phyloP scores from a whole-genome alignment of 176 grass and related monocot genomes.

The Otatea glauca region DNA sequence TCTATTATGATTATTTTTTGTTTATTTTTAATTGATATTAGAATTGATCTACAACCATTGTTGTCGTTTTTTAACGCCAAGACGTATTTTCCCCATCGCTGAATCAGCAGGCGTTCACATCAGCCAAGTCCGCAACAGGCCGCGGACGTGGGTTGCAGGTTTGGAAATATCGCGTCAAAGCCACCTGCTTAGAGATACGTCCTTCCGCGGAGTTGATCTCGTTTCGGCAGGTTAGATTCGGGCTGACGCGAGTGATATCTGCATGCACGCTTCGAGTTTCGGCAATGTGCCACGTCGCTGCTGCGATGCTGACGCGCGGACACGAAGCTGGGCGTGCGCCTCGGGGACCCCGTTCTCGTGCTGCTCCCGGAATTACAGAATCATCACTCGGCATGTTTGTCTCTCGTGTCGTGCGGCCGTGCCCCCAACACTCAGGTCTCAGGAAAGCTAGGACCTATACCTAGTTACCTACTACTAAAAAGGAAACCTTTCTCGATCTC shows the following conservation, averaged over 20 bases:
- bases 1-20: no score
- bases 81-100: not conserved
- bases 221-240: constrained; percentile 30
- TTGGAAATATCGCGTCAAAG: constrained; percentile 30
- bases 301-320: not conserved
- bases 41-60: no score
- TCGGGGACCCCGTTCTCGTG: not conserved
- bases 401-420: not conserved
- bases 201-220: not conserved
- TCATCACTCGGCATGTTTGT: no score
- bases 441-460: not conserved
- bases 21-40: no score
- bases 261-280: not conserved
- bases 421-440: not conserved
- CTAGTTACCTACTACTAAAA: not conserved
- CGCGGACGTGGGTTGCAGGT: not conserved
- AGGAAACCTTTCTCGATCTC: not conserved
- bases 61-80: no score
- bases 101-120: constrained; percentile 9
- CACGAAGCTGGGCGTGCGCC: not conserved
- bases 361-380: no score
- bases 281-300: constrained; percentile 19
- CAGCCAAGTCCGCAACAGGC: not conserved
- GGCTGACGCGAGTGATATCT: constrained; percentile 14
- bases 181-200: not conserved